Conservation (phyloP, 2,329 filamentous ascomycete species). For the Cyphellophora attinorum region DNA sequence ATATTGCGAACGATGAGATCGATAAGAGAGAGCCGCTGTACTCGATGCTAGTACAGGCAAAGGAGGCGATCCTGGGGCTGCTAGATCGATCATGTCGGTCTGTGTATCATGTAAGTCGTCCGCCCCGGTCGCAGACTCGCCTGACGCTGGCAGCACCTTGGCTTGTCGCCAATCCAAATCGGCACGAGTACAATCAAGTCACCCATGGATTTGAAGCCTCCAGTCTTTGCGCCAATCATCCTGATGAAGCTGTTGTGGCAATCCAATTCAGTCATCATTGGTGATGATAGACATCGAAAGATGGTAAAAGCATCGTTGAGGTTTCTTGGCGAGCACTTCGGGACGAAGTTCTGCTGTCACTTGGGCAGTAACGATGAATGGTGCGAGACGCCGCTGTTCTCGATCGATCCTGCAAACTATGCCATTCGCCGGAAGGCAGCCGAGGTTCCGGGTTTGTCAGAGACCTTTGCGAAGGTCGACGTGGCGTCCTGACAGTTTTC, state of each 20-base stretch:
- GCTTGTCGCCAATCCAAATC: neutral
- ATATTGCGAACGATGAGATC: no score
- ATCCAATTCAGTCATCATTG: neutral
- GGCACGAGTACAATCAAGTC: neutral
- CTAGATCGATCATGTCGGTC: neutral
- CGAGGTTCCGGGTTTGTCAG: no score
- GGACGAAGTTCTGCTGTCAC: neutral
- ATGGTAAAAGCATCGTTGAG: neutral
- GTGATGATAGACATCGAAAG: neutral
- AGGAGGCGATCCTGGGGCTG: neutral
- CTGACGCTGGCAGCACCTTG: neutral
- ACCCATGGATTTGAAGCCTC: neutral
- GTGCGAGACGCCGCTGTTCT: neutral
- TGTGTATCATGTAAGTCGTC: conserved; percentile 1
- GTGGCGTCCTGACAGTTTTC: no score
- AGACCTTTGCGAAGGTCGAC: no score
- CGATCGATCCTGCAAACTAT: no score
- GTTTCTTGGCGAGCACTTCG: neutral
- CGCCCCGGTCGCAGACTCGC: no score
- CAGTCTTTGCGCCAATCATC: neutral
- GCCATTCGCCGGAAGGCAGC: no score
- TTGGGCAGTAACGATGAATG: neutral
- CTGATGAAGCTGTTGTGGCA: neutral
- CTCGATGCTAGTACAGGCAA: neutral
- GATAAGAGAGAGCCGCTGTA: neutral